Evolutionary conservation across 768 basidiomycete species (phyloP).

Genomic region (Boletus subcaerulescens): DNA sequence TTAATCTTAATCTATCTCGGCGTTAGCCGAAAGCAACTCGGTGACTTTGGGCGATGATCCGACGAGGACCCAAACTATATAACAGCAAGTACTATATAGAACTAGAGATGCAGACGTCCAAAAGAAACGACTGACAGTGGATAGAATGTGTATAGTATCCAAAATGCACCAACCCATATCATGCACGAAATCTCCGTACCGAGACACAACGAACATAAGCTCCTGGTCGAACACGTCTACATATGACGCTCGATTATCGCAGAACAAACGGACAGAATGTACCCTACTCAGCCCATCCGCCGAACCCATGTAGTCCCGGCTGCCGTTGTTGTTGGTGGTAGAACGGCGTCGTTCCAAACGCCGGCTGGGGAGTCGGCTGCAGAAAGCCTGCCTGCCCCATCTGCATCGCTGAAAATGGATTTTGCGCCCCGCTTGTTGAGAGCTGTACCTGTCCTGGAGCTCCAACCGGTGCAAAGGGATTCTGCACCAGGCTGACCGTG

Average conservation of each 20-base stretch:
- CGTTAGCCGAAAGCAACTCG: too few relatives aligned
- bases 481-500: constrained; percentile 11
- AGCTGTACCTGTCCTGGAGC: constrained; percentile 27
- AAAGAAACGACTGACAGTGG: not conserved
- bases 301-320: constrained; percentile 12
- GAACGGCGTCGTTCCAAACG: constrained; percentile 13
- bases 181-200: not conserved
- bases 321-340: constrained; percentile 30
- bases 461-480: constrained; percentile 16
- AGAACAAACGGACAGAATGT: constrained; percentile 10
- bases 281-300: constrained; percentile 19
- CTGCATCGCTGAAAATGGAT: constrained; percentile 20
- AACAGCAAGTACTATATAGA: not conserved
- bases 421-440: not conserved
- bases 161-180: not conserved
- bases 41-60: too few relatives aligned
- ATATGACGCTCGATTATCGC: not conserved
- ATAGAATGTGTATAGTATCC: not conserved
- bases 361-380: constrained; percentile 30
- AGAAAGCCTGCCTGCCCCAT: constrained; percentile 15
- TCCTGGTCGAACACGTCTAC: not conserved
- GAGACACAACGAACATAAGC: not conserved
- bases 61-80: not conserved
- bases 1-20: too few relatives aligned
- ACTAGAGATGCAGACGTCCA: not conserved